Base-by-base conservation (phyloP, 768 basidiomycete genomes). In the Leccinum aurantiacum region DNA sequence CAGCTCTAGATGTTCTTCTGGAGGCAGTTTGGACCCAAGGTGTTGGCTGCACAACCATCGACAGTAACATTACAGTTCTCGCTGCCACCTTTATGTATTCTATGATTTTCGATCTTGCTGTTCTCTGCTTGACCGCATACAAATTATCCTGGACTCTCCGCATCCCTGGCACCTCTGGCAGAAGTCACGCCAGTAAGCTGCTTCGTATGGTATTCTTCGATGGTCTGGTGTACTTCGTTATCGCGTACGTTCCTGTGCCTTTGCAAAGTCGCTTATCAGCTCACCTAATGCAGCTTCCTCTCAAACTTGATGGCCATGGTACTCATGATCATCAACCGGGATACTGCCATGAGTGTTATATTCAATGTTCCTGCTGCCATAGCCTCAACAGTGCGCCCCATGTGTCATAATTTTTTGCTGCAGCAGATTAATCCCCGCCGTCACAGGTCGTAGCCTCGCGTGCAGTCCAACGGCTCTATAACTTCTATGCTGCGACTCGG, bases 61-160 rank as follows among this genome's bases (percentile, higher is more conserved):
- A 80, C 27, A 87, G 87, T 7, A 82, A 86, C 68, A 90, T 84
- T 69, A 83, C 70, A 7, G 72, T 89, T 54, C 79, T 90, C 33
- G 84, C 86, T 6, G 84, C 85, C 3, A 86, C 86, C 4, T 90
- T 89, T 71, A 85, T 89, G 31, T 90, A 90, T 65, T 84, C 88
- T 27, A 90, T 90, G 89, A 76, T 77, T 67, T 89, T 90, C 67
- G 89, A 90, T 68, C 74, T 88, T 22, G 60, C 80, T 29, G 86
- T 89, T 46, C 78, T 90, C 49, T 60, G 76, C 25, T 72, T 90
- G 63, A 88, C 82, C 41, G 82, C 79, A 10, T 84, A 81, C 72
- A 89, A 86, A 67, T 80, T 90, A 22, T 71, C 71, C 22, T 71
- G 70, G 72, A 59, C 61, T 11, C 61, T 54, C 27, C 63, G 59